Base-by-base conservation (phyloP, 2,329 filamentous ascomycete species). In the Coniosporium tulheliwenetii region DNA sequence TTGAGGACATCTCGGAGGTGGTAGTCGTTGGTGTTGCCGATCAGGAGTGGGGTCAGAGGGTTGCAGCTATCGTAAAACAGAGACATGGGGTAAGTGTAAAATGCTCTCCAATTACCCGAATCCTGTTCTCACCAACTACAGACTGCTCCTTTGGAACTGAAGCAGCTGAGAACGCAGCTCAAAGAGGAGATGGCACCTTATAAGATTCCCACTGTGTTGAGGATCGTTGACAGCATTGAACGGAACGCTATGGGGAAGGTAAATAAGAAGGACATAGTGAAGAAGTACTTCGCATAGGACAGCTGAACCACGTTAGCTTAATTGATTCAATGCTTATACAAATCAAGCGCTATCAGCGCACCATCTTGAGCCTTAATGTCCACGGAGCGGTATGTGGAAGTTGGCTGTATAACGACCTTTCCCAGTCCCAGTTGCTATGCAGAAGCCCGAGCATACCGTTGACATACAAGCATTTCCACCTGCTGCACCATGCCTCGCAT, bases 1-100 rank as follows among this genome's bases (percentile, higher is more conserved):
- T 73, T 40, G 58, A 64, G 1, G 63, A 64, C 30, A 59, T 73
- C 30, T 57, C 65, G 37, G 70, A 73, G 51, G 68, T 66, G 4
- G 69, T 68, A 47, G 66, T 73, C 1, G 66, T 73, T 3, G 69
- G 70, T 1, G 58, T 73, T n/a, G 53, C 60, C 1, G 68, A 72
- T 45, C 61, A 69, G 13, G 69, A 73, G 53, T 73, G 65, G 52
- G 69, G 70, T 2, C 68, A 75, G 51, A 59, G 68, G 14, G 70
- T 75, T 2, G 70, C 64, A n/a, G 69, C 69, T 1, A 60, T 69
- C n/a, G 50, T 74, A 10, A 66, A 52, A 36, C 44, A 65, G 35
- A 60, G 62, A 42, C 49, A 57, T 42, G 43, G 42, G 16, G 42
- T 48, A 45, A 34, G 37, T 42, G 39, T 7, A 47, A 37, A 31